These are phyloP conservation scores for Plenodomus tracheiphilus DNA, from an alignment of 2,329 filamentous ascomycete genomes.

Conservation along the genomic window DNA sequence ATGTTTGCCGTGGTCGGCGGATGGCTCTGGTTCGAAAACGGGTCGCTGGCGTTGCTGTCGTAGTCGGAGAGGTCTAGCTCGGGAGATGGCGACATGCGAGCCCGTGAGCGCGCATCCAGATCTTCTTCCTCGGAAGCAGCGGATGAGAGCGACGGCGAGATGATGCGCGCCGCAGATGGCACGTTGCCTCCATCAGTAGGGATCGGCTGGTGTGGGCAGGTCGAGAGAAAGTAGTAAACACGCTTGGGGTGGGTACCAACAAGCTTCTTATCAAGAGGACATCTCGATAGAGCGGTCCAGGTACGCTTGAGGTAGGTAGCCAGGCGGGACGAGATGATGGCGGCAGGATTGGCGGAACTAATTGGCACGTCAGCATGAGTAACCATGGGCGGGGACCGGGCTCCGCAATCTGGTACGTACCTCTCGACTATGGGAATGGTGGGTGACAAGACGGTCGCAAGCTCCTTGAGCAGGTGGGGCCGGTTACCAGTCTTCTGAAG, in stretches of 20 bases:
- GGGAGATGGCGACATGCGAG: conserved; percentile 81
- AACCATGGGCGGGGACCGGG: conserved; percentile 21
- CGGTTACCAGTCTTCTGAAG: conserved; percentile 88
- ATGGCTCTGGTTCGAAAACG: conserved; percentile 59
- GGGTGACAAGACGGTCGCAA: conserved; percentile 76
- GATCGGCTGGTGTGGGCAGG: conserved; percentile 79
- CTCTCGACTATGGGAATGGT: conserved; percentile 84
- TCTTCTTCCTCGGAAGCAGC: conserved; percentile 73
- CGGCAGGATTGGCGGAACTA: conserved; percentile 93
- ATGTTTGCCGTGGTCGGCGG: conserved; percentile 48
- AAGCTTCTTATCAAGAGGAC: conserved; percentile 89
- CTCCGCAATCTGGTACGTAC: conserved; percentile 60
- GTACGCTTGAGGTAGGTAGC: conserved; percentile 87
- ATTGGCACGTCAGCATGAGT: conserved; percentile 41
- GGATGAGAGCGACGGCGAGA: conserved; percentile 86
- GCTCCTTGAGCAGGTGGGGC: conserved; percentile 91
- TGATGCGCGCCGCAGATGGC: conserved; percentile 60
- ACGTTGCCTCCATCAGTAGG: conserved; percentile 65
- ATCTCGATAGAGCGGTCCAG: conserved; percentile 75
- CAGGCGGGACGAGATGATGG: conserved; percentile 91
- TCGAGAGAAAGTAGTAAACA: conserved; percentile 95
- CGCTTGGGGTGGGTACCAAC: conserved; percentile 90
- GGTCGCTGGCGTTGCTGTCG: conserved; percentile 66
- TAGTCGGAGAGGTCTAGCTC: conserved; percentile 93
- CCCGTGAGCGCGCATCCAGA: conserved; percentile 59